phyloP scores from a whole-genome alignment of 164 flowering plant genomes.

The Tinospora cordifolia region DNA sequence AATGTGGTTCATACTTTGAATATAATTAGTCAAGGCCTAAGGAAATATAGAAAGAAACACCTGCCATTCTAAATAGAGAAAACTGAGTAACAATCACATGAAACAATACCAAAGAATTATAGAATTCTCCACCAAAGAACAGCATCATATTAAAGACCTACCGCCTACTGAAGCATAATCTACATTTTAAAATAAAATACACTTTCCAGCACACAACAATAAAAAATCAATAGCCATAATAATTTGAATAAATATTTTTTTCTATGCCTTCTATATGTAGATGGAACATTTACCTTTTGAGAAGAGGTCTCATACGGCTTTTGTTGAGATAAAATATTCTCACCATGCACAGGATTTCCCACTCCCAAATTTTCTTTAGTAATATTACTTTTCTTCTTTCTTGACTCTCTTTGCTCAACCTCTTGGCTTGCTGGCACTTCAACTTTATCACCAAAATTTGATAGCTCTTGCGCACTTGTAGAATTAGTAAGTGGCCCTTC shows the following conservation, averaged over 20 bases:
- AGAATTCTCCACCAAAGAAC: neutral
- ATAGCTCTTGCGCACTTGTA: slow-evolving; percentile 22
- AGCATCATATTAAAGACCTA: neutral
- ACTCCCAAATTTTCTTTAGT: slow-evolving; percentile 37
- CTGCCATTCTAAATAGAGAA: neutral
- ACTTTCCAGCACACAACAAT: neutral
- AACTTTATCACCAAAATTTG: slow-evolving; percentile 23
- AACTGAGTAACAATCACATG: neutral
- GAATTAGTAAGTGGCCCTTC: slow-evolving; percentile 22
- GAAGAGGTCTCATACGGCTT: slow-evolving; percentile 33
- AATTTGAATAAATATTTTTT: neutral
- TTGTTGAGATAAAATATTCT: slow-evolving; percentile 26
- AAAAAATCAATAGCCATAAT: neutral
- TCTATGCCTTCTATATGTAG: neutral
- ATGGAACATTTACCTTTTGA: slow-evolving; percentile 39
- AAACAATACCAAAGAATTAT: neutral
- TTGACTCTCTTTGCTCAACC: slow-evolving; percentile 32
- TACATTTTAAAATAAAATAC: neutral
- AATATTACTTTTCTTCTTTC: slow-evolving; percentile 23
- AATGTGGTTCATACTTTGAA: neutral
- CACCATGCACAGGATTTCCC: slow-evolving; percentile 24
- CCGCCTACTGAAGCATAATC: neutral
- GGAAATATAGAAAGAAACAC: neutral
- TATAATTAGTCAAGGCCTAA: neutral
- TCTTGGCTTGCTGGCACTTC: slow-evolving; percentile 40